A percentile compares a stretch with the other conserved stretches of the same genome.
phyloP scores from a whole-genome alignment of 163 green algal genomes.

The Prototheca stagnorum region DNA sequence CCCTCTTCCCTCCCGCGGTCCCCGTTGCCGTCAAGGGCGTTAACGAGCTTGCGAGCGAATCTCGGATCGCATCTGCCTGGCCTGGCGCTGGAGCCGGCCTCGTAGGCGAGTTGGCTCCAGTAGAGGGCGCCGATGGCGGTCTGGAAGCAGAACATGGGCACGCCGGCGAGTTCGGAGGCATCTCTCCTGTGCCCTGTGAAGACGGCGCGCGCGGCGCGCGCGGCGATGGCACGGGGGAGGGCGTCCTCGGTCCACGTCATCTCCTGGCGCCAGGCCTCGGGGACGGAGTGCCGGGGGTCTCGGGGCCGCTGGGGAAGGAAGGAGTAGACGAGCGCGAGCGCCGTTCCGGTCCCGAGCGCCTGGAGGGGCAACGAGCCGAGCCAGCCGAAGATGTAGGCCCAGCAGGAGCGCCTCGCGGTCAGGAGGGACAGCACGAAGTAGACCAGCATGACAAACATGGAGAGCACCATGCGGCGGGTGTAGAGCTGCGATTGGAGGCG shows the following conservation, averaged over 20 bases:
- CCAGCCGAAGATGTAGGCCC: conserved; percentile 12
- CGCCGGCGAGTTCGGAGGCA: background rate
- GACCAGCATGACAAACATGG: conserved; percentile 11
- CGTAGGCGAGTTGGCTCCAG: conserved; percentile 17
- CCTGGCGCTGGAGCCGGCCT: too few species aligned
- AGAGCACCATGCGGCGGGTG: background rate
- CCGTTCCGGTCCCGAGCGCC: background rate
- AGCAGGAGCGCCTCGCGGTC: conserved; percentile 9
- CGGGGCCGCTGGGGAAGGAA: conserved; percentile 14
- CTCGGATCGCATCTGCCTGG: too few species aligned
- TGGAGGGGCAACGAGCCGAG: conserved; percentile 17
- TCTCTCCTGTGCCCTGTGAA: background rate
- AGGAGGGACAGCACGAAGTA: conserved; percentile 15
- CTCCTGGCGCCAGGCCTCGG: conserved; percentile 28
- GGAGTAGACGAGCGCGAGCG: conserved; percentile 1
- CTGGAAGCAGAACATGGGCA: conserved; percentile 41
- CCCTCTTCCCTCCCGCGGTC: too few species aligned
- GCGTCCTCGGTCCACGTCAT: conserved; percentile 36
- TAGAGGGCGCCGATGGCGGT: conserved; percentile 25
- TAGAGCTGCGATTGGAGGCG: conserved; percentile 5
- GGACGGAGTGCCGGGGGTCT: conserved; percentile 1
- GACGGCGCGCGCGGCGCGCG: conserved; percentile 1
- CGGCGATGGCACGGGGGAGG: conserved; percentile 6
- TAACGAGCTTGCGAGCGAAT: too few species aligned
- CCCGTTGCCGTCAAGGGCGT: too few species aligned